phyloP scores from a whole-genome alignment of 176 grass and related monocot genomes.

The Oryza meyeriana region DNA sequence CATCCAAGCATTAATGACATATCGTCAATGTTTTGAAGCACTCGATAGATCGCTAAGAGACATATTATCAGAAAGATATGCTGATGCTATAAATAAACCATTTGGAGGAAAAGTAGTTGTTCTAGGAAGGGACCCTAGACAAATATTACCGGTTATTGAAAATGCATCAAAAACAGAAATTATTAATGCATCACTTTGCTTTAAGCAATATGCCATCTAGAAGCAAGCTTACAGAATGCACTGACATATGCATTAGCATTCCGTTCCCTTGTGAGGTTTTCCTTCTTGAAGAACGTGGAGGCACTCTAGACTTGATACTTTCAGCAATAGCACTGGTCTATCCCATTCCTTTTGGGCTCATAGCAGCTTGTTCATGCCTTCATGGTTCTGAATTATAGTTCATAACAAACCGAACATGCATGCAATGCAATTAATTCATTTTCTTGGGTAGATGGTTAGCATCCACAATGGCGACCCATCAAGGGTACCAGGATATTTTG shows the following conservation, averaged over 20 bases:
- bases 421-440: not conserved
- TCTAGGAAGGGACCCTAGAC: too few species aligned
- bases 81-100: too few species aligned
- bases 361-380: not conserved
- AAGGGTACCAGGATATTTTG: not conserved
- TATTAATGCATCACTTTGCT: too few species aligned
- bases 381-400: slow-evolving; percentile 18
- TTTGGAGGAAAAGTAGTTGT: too few species aligned
- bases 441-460: not conserved
- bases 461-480: not conserved
- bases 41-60: too few species aligned
- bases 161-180: too few species aligned
- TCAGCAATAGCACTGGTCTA: slow-evolving; percentile 60
- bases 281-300: slow-evolving; percentile 57
- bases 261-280: slow-evolving; percentile 55
- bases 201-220: slow-evolving; percentile 91
- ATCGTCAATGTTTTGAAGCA: too few species aligned
- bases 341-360: not conserved
- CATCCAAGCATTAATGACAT: too few species aligned
- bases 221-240: slow-evolving; percentile 96
- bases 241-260: slow-evolving; percentile 84
- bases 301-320: slow-evolving; percentile 57
- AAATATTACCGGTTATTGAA: too few species aligned
- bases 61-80: too few species aligned
- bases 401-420: not conserved